Evolutionary conservation across 805 yeast species (phyloP).

Genomic region (Ogataea zsoltii): DNA sequence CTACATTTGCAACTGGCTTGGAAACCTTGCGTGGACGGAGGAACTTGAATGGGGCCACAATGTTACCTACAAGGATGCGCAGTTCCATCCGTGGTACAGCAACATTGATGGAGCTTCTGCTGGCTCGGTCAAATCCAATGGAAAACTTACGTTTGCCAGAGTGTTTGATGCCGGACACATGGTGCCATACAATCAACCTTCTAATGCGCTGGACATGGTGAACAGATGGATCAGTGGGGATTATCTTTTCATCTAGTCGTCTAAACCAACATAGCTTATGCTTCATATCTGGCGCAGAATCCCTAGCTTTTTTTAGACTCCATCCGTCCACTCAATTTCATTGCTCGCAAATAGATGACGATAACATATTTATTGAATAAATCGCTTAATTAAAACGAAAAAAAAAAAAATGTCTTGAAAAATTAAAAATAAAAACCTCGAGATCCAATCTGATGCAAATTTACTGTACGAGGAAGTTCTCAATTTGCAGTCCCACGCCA

Average conservation of each 20-base stretch:
- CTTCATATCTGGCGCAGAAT: too few relatives aligned
- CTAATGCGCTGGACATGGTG: slow-evolving; percentile 73
- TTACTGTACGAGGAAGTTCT: too few relatives aligned
- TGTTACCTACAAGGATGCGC: slow-evolving; percentile 20
- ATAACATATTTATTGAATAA: neutral
- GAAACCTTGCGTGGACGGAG: slow-evolving; percentile 85
- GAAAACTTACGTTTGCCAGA: slow-evolving; percentile 77
- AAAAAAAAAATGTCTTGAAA: neutral
- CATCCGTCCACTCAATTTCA: too few relatives aligned
- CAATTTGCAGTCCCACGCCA: slow-evolving; percentile 10
- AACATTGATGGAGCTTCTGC: slow-evolving; percentile 30
- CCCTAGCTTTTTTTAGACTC: too few relatives aligned
- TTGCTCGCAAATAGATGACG: neutral
- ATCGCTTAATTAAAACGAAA: neutral
- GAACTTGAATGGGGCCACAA: slow-evolving; percentile 48
- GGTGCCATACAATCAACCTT: slow-evolving; percentile 93
- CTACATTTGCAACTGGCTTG: slow-evolving; percentile 95
- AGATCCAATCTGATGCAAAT: too few relatives aligned
- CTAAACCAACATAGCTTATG: too few relatives aligned
- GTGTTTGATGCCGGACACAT: slow-evolving; percentile 92
- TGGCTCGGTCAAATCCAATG: slow-evolving; percentile 46
- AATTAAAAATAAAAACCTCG: neutral
- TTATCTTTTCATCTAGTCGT: too few relatives aligned
- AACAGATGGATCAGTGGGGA: slow-evolving; percentile 84
- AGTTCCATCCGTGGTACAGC: slow-evolving; percentile 29